Percentiles rank a stretch among this genome's conserved stretches.
These are phyloP conservation scores for Setomelanomma holmii DNA, from an alignment of 2,329 filamentous ascomycete genomes.

Conservation along the genomic window DNA sequence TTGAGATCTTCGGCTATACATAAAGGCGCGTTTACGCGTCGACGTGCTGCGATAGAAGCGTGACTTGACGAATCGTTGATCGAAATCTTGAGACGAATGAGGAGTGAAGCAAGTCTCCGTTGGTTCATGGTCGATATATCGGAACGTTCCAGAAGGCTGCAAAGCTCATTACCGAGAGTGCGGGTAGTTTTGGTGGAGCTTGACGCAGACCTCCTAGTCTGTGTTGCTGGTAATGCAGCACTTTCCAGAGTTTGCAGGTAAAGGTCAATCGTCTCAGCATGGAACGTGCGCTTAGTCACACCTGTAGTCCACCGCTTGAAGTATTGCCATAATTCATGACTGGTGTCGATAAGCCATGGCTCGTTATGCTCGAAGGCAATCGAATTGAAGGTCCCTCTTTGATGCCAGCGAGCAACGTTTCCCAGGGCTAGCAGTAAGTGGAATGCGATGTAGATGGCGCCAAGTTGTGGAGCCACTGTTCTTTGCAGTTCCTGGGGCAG, in stretches of 20 bases:
- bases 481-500: constrained; percentile 51
- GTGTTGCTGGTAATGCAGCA: constrained; percentile 7
- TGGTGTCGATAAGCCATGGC: constrained; percentile 37
- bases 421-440: constrained; percentile 31
- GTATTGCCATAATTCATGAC: constrained; percentile 31
- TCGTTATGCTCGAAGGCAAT: constrained; percentile 23
- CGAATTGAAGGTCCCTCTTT: background rate
- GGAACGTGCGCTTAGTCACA: constrained; percentile 12
- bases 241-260: constrained; percentile 36
- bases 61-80: background rate
- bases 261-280: constrained; percentile 27
- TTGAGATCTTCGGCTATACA: constrained; percentile 24
- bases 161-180: constrained; percentile 24
- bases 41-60: background rate
- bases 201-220: constrained; percentile 8
- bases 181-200: constrained; percentile 30
- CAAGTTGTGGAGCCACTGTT: constrained; percentile 28
- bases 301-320: constrained; percentile 29
- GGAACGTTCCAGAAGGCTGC: constrained; percentile 24
- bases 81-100: constrained; percentile 27
- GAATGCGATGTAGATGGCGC: constrained; percentile 36
- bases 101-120: constrained; percentile 28
- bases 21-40: constrained; percentile 5
- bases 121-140: constrained; percentile 31
- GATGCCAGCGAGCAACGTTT: constrained; percentile 1